Percentiles rank a stretch among this genome's conserved stretches.
phyloP scores from a whole-genome alignment of 441 rosid species.

The Syzygium malaccense region DNA sequence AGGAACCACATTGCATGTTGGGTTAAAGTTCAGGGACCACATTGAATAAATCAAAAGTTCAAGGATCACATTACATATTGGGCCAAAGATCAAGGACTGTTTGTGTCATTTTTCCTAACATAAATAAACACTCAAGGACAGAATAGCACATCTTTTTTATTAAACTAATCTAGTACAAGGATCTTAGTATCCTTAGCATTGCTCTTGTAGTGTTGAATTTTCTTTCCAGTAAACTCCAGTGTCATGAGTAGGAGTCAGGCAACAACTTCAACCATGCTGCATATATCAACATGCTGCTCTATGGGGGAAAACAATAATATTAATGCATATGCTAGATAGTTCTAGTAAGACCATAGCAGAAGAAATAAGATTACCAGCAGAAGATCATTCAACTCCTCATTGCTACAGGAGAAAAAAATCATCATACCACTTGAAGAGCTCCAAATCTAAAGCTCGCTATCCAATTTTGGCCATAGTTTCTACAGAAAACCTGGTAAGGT shows the following conservation, averaged over 20 bases:
- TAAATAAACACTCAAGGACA: background rate
- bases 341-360: background rate
- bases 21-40: no score
- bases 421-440: background rate
- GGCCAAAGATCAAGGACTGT: no score
- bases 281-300: background rate
- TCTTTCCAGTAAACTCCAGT: background rate
- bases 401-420: background rate
- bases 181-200: background rate
- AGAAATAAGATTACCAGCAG: background rate
- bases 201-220: background rate
- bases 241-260: background rate
- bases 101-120: background rate
- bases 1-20: no score
- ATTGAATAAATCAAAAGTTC: no score
- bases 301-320: background rate
- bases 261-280: background rate
- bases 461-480: background rate
- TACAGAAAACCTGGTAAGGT: background rate
- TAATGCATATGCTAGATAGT: background rate
- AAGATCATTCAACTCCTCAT: background rate
- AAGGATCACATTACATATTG: no score
- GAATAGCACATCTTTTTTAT: background rate
- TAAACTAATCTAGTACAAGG: background rate
- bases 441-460: background rate